A percentile compares a stretch with the other conserved stretches of the same genome.
Conservation (phyloP, 148 eudicot genomes). For the Heliamphora exappendiculata region DNA sequence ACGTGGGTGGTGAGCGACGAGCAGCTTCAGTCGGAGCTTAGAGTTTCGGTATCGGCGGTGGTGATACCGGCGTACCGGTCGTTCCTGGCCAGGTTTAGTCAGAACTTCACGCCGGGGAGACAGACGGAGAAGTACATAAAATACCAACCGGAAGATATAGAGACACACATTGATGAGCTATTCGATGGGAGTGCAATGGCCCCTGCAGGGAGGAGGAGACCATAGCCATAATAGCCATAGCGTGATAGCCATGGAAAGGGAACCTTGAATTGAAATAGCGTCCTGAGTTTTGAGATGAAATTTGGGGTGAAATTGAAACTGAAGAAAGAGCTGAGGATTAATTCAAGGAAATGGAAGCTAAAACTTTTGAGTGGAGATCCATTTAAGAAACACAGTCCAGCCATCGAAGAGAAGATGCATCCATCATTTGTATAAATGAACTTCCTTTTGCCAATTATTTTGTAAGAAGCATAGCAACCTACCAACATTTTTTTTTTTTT, state of each 20-base stretch:
- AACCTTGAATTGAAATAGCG: too few relatives aligned
- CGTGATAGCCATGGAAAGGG: too few relatives aligned
- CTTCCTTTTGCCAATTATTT: not conserved
- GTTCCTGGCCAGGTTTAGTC: slow-evolving; percentile 64
- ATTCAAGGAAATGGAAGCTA: not conserved
- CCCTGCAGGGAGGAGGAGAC: slow-evolving; percentile 43
- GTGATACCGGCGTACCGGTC: slow-evolving; percentile 85
- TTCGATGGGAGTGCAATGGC: slow-evolving; percentile 66
- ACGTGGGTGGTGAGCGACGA: slow-evolving; percentile 86
- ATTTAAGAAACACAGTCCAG: not conserved
- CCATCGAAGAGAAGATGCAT: not conserved
- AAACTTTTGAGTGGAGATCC: not conserved
- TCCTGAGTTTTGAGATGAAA: not conserved
- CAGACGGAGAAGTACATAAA: slow-evolving; percentile 81
- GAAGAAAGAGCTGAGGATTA: too few relatives aligned
- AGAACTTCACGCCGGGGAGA: slow-evolving; percentile 68
- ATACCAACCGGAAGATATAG: slow-evolving; percentile 85
- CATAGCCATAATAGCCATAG: not conserved
- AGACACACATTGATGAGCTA: slow-evolving; percentile 63
- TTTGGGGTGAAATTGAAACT: too few relatives aligned
- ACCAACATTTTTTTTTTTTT: not conserved
- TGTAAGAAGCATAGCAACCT: not conserved
- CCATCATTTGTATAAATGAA: not conserved
- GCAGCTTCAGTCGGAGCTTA: slow-evolving; percentile 83
- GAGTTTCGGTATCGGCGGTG: slow-evolving; percentile 78